Conservation (phyloP, 228 moss, liverwort and hornwort species). For the Sphagnum magellanicum region DNA sequence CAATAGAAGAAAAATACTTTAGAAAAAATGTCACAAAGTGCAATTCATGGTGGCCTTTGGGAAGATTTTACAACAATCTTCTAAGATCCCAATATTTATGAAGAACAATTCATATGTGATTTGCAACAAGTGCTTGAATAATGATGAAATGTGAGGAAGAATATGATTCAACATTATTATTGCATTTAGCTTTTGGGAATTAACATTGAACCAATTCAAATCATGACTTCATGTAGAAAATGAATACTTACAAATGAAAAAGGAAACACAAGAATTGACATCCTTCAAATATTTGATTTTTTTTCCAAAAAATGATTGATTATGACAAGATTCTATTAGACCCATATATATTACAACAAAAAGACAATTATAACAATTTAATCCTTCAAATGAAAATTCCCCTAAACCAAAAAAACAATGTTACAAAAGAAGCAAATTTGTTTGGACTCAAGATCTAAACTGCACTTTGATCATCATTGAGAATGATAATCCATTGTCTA, state of each 20-base stretch:
- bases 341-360: neutral
- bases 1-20: neutral
- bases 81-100: neutral
- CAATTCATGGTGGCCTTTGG: neutral
- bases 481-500: too few species aligned
- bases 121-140: neutral
- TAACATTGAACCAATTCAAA: too few species aligned
- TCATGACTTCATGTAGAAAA: too few species aligned
- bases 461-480: too few species aligned
- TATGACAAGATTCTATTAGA: neutral
- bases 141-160: neutral
- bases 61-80: neutral
- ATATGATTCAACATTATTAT: neutral
- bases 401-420: neutral
- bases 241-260: too few species aligned
- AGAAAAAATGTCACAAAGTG: neutral
- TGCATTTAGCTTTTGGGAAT: neutral
- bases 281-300: neutral
- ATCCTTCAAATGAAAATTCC: too few species aligned
- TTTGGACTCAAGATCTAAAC: neutral
- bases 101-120: neutral
- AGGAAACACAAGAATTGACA: too few species aligned
- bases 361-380: too few species aligned
- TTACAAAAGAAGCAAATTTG: neutral
- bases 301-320: too few species aligned